Percentiles rank a stretch among this genome's conserved stretches.
Conservation (phyloP, 768 basidiomycete species). For the Kwoniella europaea region DNA sequence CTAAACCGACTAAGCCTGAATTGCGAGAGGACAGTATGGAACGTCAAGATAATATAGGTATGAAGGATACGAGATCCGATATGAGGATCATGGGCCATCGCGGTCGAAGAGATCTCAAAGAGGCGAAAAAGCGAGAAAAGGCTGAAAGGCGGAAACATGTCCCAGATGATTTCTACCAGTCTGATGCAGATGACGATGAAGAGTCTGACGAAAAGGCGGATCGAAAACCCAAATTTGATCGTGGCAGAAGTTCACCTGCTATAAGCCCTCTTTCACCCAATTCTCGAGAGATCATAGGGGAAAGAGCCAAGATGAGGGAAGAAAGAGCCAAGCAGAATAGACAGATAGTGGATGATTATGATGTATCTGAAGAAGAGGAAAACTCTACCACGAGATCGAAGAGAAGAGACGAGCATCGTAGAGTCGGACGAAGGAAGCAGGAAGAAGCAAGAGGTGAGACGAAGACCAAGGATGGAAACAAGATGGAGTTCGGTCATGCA, state of each 20-base stretch:
- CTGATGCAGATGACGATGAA: slow-evolving; percentile 1
- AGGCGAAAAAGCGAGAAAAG: neutral
- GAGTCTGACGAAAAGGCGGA: too few species aligned
- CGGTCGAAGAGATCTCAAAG: neutral
- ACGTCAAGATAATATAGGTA: neutral
- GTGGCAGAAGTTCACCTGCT: neutral
- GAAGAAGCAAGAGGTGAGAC: too few species aligned
- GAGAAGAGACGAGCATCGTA: neutral
- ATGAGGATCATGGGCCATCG: slow-evolving; percentile 11
- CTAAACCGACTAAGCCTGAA: neutral
- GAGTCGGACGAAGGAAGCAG: too few species aligned
- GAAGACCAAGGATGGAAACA: too few species aligned
- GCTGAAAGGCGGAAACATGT: neutral
- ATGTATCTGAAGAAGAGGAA: neutral
- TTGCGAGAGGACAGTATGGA: neutral
- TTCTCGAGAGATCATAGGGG: neutral
- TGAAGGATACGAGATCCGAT: neutral
- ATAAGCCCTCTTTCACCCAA: slow-evolving; percentile 2
- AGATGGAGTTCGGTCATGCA: too few species aligned
- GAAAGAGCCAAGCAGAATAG: neutral
- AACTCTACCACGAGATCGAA: neutral
- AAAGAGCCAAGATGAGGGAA: neutral
- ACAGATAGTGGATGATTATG: neutral
- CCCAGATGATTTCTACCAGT: neutral
- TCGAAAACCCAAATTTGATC: neutral